These are phyloP conservation scores for Macadamia integrifolia DNA, from an alignment of 164 flowering plant genomes.

Conservation along the genomic window DNA sequence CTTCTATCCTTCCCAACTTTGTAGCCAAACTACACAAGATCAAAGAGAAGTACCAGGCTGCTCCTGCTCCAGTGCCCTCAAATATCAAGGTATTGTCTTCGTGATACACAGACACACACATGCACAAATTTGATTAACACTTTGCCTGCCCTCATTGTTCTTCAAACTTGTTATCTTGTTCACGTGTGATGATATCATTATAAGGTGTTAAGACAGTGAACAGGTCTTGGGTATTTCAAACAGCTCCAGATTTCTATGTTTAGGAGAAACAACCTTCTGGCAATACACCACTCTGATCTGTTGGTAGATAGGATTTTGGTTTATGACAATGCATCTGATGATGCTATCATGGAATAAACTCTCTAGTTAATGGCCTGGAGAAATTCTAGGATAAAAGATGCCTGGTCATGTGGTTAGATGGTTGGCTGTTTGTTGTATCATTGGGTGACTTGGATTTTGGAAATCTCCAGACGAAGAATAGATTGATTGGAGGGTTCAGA, in stretches of 20 bases:
- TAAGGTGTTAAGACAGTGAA: neutral
- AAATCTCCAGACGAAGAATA: neutral
- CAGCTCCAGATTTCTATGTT: neutral
- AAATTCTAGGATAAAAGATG: neutral
- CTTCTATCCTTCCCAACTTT: constrained; percentile 44
- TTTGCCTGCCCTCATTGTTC: no score
- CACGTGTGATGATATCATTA: neutral
- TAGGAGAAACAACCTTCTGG: neutral
- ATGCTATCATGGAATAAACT: neutral
- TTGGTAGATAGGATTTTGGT: neutral
- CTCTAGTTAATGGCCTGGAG: neutral
- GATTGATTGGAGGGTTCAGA: neutral
- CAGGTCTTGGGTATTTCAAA: neutral
- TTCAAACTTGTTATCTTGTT: no score
- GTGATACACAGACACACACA: neutral
- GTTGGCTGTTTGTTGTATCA: neutral
- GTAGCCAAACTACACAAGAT: constrained; percentile 41
- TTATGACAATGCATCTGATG: neutral
- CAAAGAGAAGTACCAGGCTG: constrained; percentile 44
- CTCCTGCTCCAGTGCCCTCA: constrained; percentile 34
- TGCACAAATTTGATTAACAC: neutral
- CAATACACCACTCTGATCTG: neutral
- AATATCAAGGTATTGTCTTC: constrained; percentile 34
- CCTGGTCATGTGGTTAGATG: neutral
- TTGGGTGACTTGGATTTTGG: neutral